Conservation (phyloP, 1,139 yeast species). For the Nadsonia starkeyi-henricii region DNA sequence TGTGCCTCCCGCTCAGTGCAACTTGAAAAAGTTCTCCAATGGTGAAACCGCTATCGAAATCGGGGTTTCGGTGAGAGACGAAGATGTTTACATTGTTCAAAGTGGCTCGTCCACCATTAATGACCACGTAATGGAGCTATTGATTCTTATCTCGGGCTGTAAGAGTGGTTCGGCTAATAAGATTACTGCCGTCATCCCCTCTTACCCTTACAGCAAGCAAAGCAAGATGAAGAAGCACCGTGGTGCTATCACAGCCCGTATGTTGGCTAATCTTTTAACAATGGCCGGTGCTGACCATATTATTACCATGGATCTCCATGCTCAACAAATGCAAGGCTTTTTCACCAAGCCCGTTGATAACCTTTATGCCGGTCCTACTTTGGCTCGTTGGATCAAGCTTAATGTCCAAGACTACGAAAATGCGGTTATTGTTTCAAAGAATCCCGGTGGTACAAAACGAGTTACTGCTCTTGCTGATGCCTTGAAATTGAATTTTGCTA, state of each 20-base stretch:
- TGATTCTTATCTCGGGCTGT: slow-evolving; percentile 87
- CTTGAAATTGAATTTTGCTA: slow-evolving; percentile 88
- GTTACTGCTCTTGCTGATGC: slow-evolving; percentile 96
- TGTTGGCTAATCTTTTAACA: slow-evolving; percentile 86
- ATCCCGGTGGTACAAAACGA: slow-evolving; percentile 97
- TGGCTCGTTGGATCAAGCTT: slow-evolving; percentile 92
- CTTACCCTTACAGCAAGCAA: slow-evolving; percentile 94
- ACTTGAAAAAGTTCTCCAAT: slow-evolving; percentile 79
- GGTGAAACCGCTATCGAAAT: slow-evolving; percentile 96
- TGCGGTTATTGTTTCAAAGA: slow-evolving; percentile 87
- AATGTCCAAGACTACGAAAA: slow-evolving; percentile 70
- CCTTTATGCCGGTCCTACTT: slow-evolving; percentile 88
- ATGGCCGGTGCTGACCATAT: slow-evolving; percentile 99
- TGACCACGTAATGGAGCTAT: slow-evolving; percentile 92
- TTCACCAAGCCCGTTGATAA: slow-evolving; percentile 95
- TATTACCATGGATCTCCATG: slow-evolving; percentile 95
- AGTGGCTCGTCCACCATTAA: slow-evolving; percentile 82
- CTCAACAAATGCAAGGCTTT: slow-evolving; percentile 98
- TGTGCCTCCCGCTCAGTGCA: slow-evolving; percentile 90
- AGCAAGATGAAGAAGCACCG: slow-evolving; percentile 96
- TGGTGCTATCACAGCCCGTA: slow-evolving; percentile 96
- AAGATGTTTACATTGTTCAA: slow-evolving; percentile 91
- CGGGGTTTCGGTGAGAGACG: slow-evolving; percentile 89
- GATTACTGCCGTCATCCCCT: slow-evolving; percentile 94
- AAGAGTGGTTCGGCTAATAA: slow-evolving; percentile 95